These are phyloP conservation scores for Calonectria naviculata DNA, from an alignment of 2,329 filamentous ascomycete genomes.

Conservation along the genomic window DNA sequence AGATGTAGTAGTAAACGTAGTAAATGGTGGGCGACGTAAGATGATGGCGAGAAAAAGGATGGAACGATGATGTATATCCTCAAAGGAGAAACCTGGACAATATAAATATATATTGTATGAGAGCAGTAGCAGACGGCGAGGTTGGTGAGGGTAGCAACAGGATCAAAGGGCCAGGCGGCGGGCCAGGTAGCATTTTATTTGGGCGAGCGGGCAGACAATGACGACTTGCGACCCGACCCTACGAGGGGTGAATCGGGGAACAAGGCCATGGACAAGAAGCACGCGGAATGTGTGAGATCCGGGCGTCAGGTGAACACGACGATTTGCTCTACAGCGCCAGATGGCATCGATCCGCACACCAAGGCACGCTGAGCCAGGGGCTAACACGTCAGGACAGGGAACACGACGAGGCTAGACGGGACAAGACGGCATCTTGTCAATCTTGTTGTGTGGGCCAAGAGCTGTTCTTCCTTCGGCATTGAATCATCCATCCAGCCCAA, in stretches of 20 bases:
- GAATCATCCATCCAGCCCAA: background rate
- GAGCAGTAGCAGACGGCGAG: background rate
- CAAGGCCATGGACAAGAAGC: background rate
- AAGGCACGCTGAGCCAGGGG: background rate
- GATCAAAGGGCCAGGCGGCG: background rate
- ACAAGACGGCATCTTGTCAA: slow-evolving; percentile 5
- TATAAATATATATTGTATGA: background rate
- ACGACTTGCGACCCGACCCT: slow-evolving; percentile 27
- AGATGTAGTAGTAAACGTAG: background rate
- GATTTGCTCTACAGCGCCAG: background rate
- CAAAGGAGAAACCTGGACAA: background rate
- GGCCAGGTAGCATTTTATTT: slow-evolving; percentile 33
- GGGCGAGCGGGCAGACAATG: slow-evolving; percentile 12
- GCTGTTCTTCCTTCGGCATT: background rate
- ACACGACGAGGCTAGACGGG: background rate
- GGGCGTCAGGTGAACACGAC: slow-evolving; percentile 2
- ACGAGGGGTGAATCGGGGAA: background rate
- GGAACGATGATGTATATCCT: background rate
- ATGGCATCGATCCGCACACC: background rate
- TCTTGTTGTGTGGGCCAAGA: background rate
- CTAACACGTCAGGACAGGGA: slow-evolving; percentile 15
- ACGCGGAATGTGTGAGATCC: slow-evolving; percentile 3
- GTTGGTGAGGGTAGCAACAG: background rate
- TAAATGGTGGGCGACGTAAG: background rate
- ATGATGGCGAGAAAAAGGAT: background rate